Base-by-base conservation (phyloP, 441 rosid species). In the Euphorbia celastroides region DNA sequence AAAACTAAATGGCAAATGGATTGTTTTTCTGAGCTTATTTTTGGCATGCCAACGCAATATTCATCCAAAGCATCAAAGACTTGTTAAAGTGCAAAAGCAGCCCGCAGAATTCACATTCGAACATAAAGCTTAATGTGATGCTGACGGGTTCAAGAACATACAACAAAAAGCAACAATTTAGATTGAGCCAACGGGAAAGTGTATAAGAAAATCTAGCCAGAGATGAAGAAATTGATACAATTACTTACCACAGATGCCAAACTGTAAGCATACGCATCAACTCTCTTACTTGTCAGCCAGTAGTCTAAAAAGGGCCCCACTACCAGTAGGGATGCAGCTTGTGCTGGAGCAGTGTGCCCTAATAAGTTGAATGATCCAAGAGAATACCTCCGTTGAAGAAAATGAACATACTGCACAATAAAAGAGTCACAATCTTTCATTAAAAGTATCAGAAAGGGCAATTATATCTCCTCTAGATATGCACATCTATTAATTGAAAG, bases 261-360 rank as follows among this genome's bases (percentile, higher is more conserved):
- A 46, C 83, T 65, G 56, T 77, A 91, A 75, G 86, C 70, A 69
- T 65, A 93, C 27, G 87, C 84, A 75, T 89, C 85, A 57, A 91
- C 88, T 78, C 89, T 85, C 73, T 88, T 83, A 61, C 71, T 79
- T 23, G 96, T 91, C 81, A 93, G 72, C 97, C 93, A 85, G 68
- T 83, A 93, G 80, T 93, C 97, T 64, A 89, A 74, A 80, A 93
- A 86, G 48, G 97, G 99, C n/a, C 99, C 99, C 7, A 76, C 79
- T 55, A 88, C 66, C 69, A 93, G 82, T 69, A 93, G 80, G 65
- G 95, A 86, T 42, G 84, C 87, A 36, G 97, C 97, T 84, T 93
- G 99, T 28, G 86, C 89, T 14, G 97, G 99, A 79, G 97, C 97
- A 25, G 99, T 93, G 81, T 89, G 99, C 50, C 96, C 99, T 74